Evolutionary conservation across 225 moss, liverwort and hornwort species (phyloP), one percentile per base, ranked within the genome.

Genomic region (Lunularia cruciata): DNA sequence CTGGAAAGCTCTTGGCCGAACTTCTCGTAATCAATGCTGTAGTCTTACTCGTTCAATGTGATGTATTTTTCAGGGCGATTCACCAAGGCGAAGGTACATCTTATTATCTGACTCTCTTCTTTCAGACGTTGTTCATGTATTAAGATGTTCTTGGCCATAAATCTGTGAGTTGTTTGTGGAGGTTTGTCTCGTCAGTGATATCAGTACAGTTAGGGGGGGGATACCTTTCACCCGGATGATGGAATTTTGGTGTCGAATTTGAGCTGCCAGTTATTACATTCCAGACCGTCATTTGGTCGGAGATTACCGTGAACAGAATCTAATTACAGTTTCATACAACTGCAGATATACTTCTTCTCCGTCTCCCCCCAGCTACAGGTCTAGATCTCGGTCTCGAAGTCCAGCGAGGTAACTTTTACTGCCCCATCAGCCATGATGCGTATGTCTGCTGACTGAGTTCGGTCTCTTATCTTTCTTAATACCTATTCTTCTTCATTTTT

Each of bases 351-450:
- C 23, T 18, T 82, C 82, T 18, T 82, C 82, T 16, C 78, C 82
- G 26, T 78, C 82, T 19, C 82, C 82, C 12, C 77, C 78, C 25
- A 43, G 68, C 23, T 82, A 78, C 58, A 71, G 67, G 42, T 82
- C 82, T 22, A 75, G 82, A 42, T 77, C 82, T 43, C 78, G 77
- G 12, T 82, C 81, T 9, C 70, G 82, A 38, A 82, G 78, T 72
- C 82, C 75, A 34, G 68, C 14, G 27, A 78, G 78, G 82, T 82
- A 36, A 63, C n/a, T n/a, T n/a, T n/a, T n/a, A n/a, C n/a, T 23
- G 57, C 23, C 1, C 16, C 19, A 34, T 5, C 19, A 8, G 11
- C 47, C 18, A 8, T 6, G 25, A 55, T 26, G 14, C 47, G 0
- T 33, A 30, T 23, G 16, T 14, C 28, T 19, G 16, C 26, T 12